These are phyloP conservation scores for Scenedesmus sp. DNA, from an alignment of 163 green algal genomes.

Conservation along the genomic window DNA sequence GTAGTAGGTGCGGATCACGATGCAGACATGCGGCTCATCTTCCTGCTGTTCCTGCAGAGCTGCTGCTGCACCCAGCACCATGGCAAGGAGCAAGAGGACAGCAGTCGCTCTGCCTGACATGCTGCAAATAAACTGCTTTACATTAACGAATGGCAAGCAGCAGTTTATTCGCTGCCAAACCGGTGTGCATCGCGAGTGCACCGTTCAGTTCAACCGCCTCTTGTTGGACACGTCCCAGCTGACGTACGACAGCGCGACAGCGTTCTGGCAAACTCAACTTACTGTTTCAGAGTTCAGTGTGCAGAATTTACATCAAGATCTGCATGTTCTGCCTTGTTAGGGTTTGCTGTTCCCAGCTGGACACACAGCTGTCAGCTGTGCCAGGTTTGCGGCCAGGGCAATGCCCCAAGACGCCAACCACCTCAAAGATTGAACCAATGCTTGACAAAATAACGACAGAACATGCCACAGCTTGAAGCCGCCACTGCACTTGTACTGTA, in stretches of 20 bases:
- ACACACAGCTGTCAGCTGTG: neutral
- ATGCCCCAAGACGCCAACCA: too few relatives aligned
- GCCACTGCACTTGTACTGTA: too few relatives aligned
- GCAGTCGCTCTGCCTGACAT: neutral
- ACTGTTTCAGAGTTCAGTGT: neutral
- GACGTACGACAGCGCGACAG: neutral
- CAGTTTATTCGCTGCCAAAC: too few relatives aligned
- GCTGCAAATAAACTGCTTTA: neutral
- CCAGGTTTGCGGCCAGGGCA: too few relatives aligned
- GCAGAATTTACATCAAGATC: neutral
- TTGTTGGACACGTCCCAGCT: neutral
- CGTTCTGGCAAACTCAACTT: neutral
- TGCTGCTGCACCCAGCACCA: neutral
- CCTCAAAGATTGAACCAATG: too few relatives aligned
- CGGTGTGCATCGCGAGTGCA: too few relatives aligned
- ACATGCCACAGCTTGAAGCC: too few relatives aligned
- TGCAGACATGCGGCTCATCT: constrained; percentile 68
- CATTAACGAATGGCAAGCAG: too few relatives aligned
- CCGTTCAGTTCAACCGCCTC: too few relatives aligned
- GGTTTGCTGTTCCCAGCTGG: neutral
- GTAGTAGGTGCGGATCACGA: constrained; percentile 87
- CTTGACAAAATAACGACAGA: too few relatives aligned
- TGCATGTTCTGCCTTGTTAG: neutral
- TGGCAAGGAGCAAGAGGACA: neutral
- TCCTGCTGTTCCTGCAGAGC: neutral